Base-by-base conservation (phyloP, 2,329 filamentous ascomycete genomes). In the Spiromastix sp. region DNA sequence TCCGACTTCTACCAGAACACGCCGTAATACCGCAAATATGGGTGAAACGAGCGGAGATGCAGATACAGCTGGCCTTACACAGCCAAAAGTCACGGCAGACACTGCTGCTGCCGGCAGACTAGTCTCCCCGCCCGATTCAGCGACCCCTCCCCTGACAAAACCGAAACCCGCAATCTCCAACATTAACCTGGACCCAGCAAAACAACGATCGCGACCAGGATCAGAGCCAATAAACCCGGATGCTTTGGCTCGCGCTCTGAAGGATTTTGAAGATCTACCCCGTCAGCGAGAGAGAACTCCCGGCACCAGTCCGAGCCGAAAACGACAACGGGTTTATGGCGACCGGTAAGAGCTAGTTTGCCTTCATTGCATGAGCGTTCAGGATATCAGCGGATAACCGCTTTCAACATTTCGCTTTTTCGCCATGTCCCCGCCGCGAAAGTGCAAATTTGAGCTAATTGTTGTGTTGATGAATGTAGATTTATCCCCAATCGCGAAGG, bases 401-500 rank as follows among this genome's bases (percentile, higher is more conserved):
- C n/a, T n/a, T n/a, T n/a, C n/a, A n/a, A n/a, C n/a, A n/a, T n/a
- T n/a, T n/a, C n/a, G n/a, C n/a, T n/a, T n/a, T n/a, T n/a, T n/a
- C n/a, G n/a, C n/a, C n/a, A n/a, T n/a, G n/a, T n/a, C n/a, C n/a
- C n/a, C n/a, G n/a, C n/a, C n/a, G n/a, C n/a, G n/a, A n/a, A n/a
- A n/a, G n/a, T n/a, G n/a, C n/a, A n/a, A n/a, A n/a, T n/a, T n/a
- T n/a, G n/a, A n/a, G n/a, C n/a, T n/a, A n/a, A n/a, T n/a, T n/a
- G n/a, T n/a, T n/a, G n/a, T n/a, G n/a, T n/a, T n/a, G n/a, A n/a
- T n/a, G n/a, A n/a, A n/a, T n/a, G n/a, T 54, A 93, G 91, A 50
- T 98, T 98, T 56, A 96, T 98, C 47, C 91, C 91, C 18, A 93
- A 91, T 49, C 77, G 91, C 27, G 81, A 87, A 45, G 91, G 89